Evolutionary conservation across 495 filamentous ascomycete genomes (phyloP).

Genomic region (Hypoxylon intermedium): DNA sequence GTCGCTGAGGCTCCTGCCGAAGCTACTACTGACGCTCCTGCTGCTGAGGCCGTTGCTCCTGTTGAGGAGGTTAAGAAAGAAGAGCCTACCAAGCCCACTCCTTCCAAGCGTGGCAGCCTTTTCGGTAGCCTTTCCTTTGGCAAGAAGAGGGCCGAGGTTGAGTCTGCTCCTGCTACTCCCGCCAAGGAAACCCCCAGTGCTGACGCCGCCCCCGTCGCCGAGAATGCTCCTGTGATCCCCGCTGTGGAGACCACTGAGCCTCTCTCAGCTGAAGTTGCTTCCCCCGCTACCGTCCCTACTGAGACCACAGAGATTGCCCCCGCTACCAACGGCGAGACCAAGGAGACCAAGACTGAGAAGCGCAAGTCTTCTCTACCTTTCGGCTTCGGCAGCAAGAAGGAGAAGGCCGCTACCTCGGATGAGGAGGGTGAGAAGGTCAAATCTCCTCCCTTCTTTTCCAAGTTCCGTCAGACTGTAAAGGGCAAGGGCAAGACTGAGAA

Average conservation of each 20-base stretch:
- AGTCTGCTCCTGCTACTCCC: conserved; percentile 44
- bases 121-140: conserved; percentile 60
- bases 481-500: conserved; percentile 59
- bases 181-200: conserved; percentile 45
- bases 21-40: conserved; percentile 37
- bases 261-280: conserved; percentile 55
- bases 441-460: conserved; percentile 62
- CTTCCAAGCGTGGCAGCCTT: conserved; percentile 57
- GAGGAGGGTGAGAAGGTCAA: conserved; percentile 63
- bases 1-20: conserved; percentile 34
- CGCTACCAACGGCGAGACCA: conserved; percentile 59
- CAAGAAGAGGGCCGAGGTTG: conserved; percentile 57
- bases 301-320: conserved; percentile 53
- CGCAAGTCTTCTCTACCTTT: conserved; percentile 65
- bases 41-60: conserved; percentile 44
- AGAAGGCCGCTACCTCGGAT: conserved; percentile 55
- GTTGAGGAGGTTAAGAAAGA: conserved; percentile 45
- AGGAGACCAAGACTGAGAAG: conserved; percentile 62
- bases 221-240: conserved; percentile 64
- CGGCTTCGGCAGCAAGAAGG: conserved; percentile 58
- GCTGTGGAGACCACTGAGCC: conserved; percentile 64
- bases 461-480: conserved; percentile 64
- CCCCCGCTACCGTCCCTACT: conserved; percentile 51
- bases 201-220: conserved; percentile 53
- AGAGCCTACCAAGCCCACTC: conserved; percentile 45